A percentile compares a stretch with the other conserved stretches of the same genome.
phyloP scores from a whole-genome alignment of 495 filamentous ascomycete species.

The Lasiosphaeria hispida region DNA sequence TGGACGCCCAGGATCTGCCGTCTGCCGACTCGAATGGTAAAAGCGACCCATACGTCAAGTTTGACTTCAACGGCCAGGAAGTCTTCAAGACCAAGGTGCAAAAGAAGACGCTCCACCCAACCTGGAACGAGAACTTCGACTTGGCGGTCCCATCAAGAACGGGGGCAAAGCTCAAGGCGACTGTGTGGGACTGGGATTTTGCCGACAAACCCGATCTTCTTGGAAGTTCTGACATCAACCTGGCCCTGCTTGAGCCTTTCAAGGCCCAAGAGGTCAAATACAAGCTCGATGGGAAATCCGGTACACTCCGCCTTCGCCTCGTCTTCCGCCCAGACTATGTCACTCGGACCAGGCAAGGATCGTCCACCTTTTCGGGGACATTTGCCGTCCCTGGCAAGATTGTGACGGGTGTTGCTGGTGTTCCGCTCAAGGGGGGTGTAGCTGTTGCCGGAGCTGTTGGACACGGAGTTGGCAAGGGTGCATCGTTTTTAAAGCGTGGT shows the following conservation, averaged over 20 bases:
- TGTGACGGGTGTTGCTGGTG: constrained; percentile 72
- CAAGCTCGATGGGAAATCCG: constrained; percentile 86
- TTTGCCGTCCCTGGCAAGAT: constrained; percentile 90
- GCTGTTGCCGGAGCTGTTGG: constrained; percentile 68
- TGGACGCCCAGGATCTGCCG: constrained; percentile 84
- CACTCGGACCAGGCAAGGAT: constrained; percentile 80
- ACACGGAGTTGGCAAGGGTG: constrained; percentile 80
- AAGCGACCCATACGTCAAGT: constrained; percentile 96
- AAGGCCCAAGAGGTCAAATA: constrained; percentile 66
- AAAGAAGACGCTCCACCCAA: constrained; percentile 93
- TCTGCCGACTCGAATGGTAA: constrained; percentile 92
- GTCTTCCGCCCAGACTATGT: constrained; percentile 96
- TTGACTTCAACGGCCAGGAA: constrained; percentile 79
- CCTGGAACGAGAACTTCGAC: constrained; percentile 96
- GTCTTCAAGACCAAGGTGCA: constrained; percentile 90
- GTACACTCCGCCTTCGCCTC: constrained; percentile 74
- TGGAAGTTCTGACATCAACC: constrained; percentile 72
- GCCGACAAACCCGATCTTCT: constrained; percentile 87
- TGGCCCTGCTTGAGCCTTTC: constrained; percentile 83
- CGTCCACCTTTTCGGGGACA: constrained; percentile 88
- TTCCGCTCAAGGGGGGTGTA: constrained; percentile 85
- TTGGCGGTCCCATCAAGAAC: constrained; percentile 76
- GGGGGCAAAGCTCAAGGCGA: constrained; percentile 78
- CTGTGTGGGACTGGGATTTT: constrained; percentile 94
- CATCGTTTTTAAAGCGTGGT: constrained; percentile 78